Conservation (phyloP, 2,329 filamentous ascomycete species). For the Claviceps fusiformis region DNA sequence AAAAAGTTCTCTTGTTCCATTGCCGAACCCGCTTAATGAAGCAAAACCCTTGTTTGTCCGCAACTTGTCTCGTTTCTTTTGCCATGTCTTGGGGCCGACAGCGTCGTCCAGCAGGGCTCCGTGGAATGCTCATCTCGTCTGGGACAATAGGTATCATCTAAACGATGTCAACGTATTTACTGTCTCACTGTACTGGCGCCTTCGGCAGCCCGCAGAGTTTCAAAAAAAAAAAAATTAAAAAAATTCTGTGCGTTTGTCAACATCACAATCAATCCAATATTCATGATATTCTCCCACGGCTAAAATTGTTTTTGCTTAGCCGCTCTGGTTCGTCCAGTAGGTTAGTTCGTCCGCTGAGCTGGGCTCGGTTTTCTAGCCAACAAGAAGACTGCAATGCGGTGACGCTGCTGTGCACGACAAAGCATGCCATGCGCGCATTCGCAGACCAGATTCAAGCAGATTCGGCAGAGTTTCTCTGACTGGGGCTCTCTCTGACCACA, state of each 20-base stretch:
- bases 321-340: too few relatives aligned
- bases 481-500: not conserved
- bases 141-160: not conserved
- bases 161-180: not conserved
- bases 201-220: not conserved
- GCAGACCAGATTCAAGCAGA: too few relatives aligned
- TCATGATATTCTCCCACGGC: too few relatives aligned
- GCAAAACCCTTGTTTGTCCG: not conserved
- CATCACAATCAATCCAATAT: too few relatives aligned
- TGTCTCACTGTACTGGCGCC: not conserved
- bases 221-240: not conserved
- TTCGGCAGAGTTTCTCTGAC: too few relatives aligned
- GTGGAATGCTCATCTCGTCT: not conserved
- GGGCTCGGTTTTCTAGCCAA: not conserved
- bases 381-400: not conserved
- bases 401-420: too few relatives aligned
- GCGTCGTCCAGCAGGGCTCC: not conserved
- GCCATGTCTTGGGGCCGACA: not conserved
- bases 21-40: not conserved
- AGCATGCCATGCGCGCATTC: too few relatives aligned
- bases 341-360: too few relatives aligned
- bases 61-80: not conserved
- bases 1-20: not conserved
- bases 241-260: not conserved
- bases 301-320: too few relatives aligned